Conservation (phyloP, 805 yeast genomes). For the Starmerella stellata region DNA sequence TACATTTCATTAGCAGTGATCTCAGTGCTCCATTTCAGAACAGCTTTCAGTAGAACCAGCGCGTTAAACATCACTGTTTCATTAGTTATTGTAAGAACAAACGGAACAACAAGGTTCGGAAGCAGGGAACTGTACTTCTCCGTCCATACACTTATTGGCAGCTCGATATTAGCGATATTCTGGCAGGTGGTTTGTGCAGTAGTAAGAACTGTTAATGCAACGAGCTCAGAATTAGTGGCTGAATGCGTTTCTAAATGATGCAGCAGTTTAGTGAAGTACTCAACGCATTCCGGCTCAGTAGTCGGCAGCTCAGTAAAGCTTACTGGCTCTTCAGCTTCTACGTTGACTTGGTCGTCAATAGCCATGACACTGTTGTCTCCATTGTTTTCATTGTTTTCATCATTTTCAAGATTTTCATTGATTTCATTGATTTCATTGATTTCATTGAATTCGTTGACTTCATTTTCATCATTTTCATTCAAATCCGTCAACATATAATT, state of each 20-base stretch:
- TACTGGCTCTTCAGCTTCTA: too few species aligned
- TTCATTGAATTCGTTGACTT: too few species aligned
- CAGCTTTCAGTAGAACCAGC: not conserved
- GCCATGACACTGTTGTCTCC: not conserved
- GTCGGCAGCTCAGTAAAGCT: too few species aligned
- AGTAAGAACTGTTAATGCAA: not conserved
- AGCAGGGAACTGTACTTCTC: not conserved
- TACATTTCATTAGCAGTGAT: too few species aligned
- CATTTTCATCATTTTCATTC: too few species aligned
- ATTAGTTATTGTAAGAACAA: not conserved
- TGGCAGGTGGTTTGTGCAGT: not conserved
- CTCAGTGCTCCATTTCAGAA: not conserved
- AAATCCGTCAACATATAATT: too few species aligned
- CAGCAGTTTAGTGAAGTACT: not conserved
- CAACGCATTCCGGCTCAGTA: not conserved
- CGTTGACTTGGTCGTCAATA: too few species aligned
- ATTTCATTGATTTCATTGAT: not conserved
- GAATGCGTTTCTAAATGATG: not conserved
- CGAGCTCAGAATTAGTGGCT: not conserved
- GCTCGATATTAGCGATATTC: not conserved
- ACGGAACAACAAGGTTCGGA: not conserved
- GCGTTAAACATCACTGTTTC: not conserved
- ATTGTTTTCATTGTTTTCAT: not conserved
- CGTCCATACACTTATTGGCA: not conserved
- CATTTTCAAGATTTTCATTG: not conserved